phyloP scores from a whole-genome alignment of 345 rosid species.

The Xanthoceras sorbifolium region DNA sequence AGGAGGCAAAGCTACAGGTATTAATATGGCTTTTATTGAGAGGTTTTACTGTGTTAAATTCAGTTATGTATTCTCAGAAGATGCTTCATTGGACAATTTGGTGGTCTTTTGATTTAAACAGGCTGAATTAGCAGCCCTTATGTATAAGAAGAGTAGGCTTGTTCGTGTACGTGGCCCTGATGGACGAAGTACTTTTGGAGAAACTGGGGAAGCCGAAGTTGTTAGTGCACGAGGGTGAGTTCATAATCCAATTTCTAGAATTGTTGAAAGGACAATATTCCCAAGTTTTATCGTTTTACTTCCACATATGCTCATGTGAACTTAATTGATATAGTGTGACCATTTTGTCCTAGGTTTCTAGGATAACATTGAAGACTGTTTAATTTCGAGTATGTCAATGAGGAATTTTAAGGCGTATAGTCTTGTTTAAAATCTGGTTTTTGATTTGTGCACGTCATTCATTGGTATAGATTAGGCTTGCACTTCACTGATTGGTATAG shows the following conservation, averaged over 20 bases:
- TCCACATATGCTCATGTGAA: neutral
- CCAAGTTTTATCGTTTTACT: neutral
- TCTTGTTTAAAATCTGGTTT: neutral
- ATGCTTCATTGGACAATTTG: constrained; percentile 15
- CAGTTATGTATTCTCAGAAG: neutral
- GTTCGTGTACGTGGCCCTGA: constrained; percentile 81
- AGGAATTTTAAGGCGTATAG: neutral
- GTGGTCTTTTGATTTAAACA: constrained; percentile 30
- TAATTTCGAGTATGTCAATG: neutral
- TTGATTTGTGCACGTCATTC: neutral
- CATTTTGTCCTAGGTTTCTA: neutral
- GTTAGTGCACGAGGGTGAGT: constrained; percentile 97
- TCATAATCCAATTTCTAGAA: constrained; percentile 12
- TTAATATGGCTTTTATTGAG: constrained; percentile 7
- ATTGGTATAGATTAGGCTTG: neutral
- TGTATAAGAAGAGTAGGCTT: constrained; percentile 87
- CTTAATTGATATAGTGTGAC: neutral
- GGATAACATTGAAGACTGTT: neutral
- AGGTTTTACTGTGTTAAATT: constrained; percentile 1
- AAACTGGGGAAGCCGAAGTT: constrained; percentile 89
- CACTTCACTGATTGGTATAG: neutral
- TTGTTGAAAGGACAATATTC: neutral
- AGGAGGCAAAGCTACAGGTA: constrained; percentile 95
- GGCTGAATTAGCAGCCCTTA: constrained; percentile 93
- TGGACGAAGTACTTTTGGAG: constrained; percentile 77